phyloP scores from a whole-genome alignment of 306 rosid genomes.

The Prinsepia uniflora region DNA sequence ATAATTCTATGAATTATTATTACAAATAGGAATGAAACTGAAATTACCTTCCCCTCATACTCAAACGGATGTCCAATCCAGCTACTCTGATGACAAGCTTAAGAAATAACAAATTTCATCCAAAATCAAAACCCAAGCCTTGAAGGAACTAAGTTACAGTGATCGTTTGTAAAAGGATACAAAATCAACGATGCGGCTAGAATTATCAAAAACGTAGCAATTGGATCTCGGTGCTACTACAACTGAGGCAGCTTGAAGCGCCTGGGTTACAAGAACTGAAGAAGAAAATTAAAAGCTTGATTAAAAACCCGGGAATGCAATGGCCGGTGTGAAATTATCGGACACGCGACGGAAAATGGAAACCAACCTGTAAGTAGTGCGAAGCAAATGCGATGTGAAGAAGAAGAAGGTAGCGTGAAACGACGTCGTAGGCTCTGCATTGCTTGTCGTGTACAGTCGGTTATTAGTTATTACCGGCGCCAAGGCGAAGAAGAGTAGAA shows the following conservation, averaged over 20 bases:
- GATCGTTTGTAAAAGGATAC: slow-evolving; percentile 52
- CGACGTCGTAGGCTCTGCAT: slow-evolving; percentile 23
- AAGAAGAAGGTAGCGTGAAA: background rate
- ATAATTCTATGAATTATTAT: background rate
- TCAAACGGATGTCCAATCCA: slow-evolving; percentile 70
- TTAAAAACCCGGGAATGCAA: background rate
- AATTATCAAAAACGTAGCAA: slow-evolving; percentile 72
- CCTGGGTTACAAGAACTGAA: slow-evolving; percentile 54
- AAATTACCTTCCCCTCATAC: slow-evolving; percentile 66
- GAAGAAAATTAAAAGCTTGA: background rate
- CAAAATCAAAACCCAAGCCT: background rate
- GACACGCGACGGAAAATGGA: background rate
- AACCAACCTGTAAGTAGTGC: slow-evolving; percentile 19
- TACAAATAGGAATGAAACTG: background rate
- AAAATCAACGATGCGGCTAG: slow-evolving; percentile 85
- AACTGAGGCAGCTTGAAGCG: slow-evolving; percentile 42
- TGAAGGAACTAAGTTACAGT: background rate
- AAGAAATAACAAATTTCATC: slow-evolving; percentile 32
- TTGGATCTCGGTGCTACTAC: slow-evolving; percentile 52
- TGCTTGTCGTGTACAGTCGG: background rate
- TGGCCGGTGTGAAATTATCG: background rate
- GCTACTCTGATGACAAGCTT: slow-evolving; percentile 54
- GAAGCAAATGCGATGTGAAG: background rate
- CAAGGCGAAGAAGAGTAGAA: background rate
- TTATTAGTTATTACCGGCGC: background rate